phyloP scores from a whole-genome alignment of 164 flowering plant species.

The Platanus orientalis region DNA sequence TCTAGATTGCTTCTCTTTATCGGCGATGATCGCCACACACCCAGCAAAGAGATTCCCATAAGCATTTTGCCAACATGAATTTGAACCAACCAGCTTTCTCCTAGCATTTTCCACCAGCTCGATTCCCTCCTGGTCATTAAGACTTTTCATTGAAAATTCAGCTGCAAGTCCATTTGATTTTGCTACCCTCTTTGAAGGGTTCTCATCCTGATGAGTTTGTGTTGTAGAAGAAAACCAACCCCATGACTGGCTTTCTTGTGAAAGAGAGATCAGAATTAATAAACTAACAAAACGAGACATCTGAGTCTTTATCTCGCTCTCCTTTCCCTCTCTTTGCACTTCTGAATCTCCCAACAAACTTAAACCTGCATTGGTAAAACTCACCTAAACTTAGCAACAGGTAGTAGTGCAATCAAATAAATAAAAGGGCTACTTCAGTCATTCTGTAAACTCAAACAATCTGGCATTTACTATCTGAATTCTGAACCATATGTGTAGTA shows the following conservation, averaged over 20 bases:
- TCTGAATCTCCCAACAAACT: too few relatives aligned
- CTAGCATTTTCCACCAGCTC: slow-evolving; percentile 46
- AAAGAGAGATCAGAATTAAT: slow-evolving; percentile 22
- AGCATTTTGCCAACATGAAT: slow-evolving; percentile 71
- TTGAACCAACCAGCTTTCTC: slow-evolving; percentile 31
- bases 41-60: slow-evolving; percentile 55
- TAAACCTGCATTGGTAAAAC: too few relatives aligned
- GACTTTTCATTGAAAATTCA: slow-evolving; percentile 54
- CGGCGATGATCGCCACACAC: slow-evolving; percentile 54
- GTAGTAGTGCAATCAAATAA: too few relatives aligned
- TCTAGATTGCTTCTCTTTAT: slow-evolving; percentile 51
- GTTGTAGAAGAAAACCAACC: slow-evolving; percentile 40
- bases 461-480: too few relatives aligned
- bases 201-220: background rate
- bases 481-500: too few relatives aligned
- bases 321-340: background rate
- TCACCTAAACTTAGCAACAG: too few relatives aligned
- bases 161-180: slow-evolving; percentile 20
- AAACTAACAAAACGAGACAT: slow-evolving; percentile 36
- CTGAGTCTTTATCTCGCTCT: slow-evolving; percentile 7
- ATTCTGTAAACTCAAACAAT: too few relatives aligned
- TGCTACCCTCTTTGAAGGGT: background rate
- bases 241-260: slow-evolving; percentile 26
- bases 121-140: slow-evolving; percentile 31
- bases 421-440: too few relatives aligned